Conservation (phyloP, 305 asterid species). For the Fraxinus baroniana region DNA sequence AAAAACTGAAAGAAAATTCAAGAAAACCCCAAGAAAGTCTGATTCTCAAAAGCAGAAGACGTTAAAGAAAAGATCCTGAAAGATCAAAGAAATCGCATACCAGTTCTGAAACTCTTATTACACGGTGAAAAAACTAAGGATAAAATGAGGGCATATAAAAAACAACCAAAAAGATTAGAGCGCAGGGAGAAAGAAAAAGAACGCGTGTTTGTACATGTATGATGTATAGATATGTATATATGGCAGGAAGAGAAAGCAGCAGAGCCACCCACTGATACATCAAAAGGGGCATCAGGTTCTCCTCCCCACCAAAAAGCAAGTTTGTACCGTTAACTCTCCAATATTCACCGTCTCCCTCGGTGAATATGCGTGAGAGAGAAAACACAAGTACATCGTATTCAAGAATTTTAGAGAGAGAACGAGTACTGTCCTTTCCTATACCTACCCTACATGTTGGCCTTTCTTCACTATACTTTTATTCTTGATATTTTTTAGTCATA, state of each 20-base stretch:
- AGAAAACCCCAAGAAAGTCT: not conserved
- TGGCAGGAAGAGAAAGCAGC: conserved; percentile 37
- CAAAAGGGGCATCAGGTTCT: conserved; percentile 81
- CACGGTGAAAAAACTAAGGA: not conserved
- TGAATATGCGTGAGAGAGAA: conserved; percentile 46
- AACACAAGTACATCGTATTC: conserved; percentile 16
- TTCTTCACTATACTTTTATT: conserved; percentile 11
- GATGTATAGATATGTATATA: conserved; percentile 14
- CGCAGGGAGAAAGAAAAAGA: conserved; percentile 18
- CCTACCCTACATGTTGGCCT: conserved; percentile 47
- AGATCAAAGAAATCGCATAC: conserved; percentile 4
- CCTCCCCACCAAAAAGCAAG: conserved; percentile 59
- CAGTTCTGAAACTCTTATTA: conserved; percentile 8
- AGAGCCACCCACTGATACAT: conserved; percentile 78
- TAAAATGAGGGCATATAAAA: conserved; percentile 25
- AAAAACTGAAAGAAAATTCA: not conserved
- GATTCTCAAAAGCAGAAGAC: not conserved
- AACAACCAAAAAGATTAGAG: conserved; percentile 7
- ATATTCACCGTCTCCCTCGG: conserved; percentile 40
- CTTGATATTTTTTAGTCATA: not conserved
- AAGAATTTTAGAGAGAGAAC: conserved; percentile 26
- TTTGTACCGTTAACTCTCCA: conserved; percentile 47
- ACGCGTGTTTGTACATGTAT: not conserved
- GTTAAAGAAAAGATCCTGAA: not conserved
- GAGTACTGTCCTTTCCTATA: conserved; percentile 51